Evolutionary conservation across 2,329 filamentous ascomycete genomes (phyloP), one percentile per base, ranked within the genome.

Genomic region (Endoconidiophora polonica): DNA sequence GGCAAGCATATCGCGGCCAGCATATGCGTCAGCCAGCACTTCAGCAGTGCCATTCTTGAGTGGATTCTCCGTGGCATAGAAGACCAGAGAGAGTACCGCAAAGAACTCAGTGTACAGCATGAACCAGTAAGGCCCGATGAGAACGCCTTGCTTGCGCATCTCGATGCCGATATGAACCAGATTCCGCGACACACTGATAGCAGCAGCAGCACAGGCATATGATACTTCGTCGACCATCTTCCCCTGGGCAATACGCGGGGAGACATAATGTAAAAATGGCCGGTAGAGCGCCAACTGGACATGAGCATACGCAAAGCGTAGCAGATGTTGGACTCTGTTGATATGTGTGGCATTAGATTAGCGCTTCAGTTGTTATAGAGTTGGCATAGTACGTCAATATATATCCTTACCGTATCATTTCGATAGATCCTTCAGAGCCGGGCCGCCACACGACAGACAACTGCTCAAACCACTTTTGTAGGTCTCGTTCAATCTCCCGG

Each of bases 41-140:
- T 94, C 87, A 47, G 81, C 73, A 4, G 81, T 80, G 1, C 81
- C 83, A 3, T 74, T 67, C 58, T 83, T 86, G 54, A 84, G 77
- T 1, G 83, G 82, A 55, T 90, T 90, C 60, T 90, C 85, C 12
- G 86, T 68, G 1, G 83, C 81, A 59, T 83, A 90, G 59, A 86
- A 91, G 1, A 90, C 70, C 43, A 91, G 68, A 0, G 85, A 85
- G 29, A 91, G 68, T 29, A 90, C 82, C 12, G 83, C 80, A 60
- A 87, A 88, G 65, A 86, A 88, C 14, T 84, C 82, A 2, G 83
- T 86, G 60, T 86, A 90, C 60, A 90, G 77, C 56, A 84, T 83
- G 59, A 90, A 90, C 85, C 85, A 91, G 62, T 86, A 88, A 0
- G 84, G 82, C 1, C 85, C 86, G 54, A 82, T 81, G n/a, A 91